A percentile compares a stretch with the other conserved stretches of the same genome.
phyloP scores from a whole-genome alignment of 1,139 yeast genomes.

The Yamadazyma blattariae region DNA sequence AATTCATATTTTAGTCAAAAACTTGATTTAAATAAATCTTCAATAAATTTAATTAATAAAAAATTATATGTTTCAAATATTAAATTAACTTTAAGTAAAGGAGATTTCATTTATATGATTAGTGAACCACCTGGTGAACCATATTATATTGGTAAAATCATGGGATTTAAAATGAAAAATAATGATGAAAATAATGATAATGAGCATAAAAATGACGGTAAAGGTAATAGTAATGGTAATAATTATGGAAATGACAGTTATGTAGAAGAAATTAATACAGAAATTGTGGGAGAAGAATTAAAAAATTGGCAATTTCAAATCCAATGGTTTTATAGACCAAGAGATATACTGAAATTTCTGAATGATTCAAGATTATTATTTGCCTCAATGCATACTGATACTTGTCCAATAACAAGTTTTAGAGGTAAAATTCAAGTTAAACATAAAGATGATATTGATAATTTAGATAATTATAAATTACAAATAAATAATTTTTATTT shows the following conservation, averaged over 20 bases:
- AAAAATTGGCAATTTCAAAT: conserved; percentile 60
- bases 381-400: conserved; percentile 85
- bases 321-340: conserved; percentile 91
- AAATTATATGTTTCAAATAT: conserved; percentile 23
- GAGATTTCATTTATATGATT: conserved; percentile 78
- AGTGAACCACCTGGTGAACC: conserved; percentile 97
- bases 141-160: conserved; percentile 79
- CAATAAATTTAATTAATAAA: conserved; percentile 29
- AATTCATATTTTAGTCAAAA: conserved; percentile 37
- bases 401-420: conserved; percentile 73
- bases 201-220: conserved; percentile 1
- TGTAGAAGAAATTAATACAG: neutral
- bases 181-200: conserved; percentile 43
- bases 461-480: conserved; percentile 52
- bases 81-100: conserved; percentile 34
- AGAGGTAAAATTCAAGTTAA: conserved; percentile 74
- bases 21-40: conserved; percentile 33
- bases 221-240: too few relatives aligned
- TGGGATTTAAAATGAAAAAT: conserved; percentile 61
- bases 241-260: neutral
- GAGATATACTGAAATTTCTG: conserved; percentile 71
- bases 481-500: conserved; percentile 77
- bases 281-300: conserved; percentile 28
- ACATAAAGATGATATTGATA: conserved; percentile 65
- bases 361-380: conserved; percentile 72